Percentiles rank a stretch among this genome's conserved stretches.
Evolutionary conservation across 2,329 filamentous ascomycete species (phyloP).

Genomic region (Amylocarpus encephaloides): DNA sequence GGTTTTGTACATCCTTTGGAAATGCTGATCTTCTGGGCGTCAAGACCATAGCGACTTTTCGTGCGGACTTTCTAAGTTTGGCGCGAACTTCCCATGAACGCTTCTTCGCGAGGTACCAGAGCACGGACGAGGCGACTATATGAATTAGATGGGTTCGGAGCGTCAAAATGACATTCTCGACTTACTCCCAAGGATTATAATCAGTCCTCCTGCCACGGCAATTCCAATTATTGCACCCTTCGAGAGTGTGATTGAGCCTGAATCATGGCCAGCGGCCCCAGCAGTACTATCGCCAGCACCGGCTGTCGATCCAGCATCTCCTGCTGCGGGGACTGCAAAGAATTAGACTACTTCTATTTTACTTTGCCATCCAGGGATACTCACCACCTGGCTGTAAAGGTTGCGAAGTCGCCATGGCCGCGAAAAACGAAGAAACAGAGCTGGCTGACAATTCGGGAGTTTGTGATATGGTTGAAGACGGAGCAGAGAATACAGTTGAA

Average conservation of each 20-base stretch:
- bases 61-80: conserved; percentile 62
- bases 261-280: conserved; percentile 59
- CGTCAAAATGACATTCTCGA: conserved; percentile 3
- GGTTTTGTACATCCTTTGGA: conserved; percentile 48
- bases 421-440: conserved; percentile 27
- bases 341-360: not conserved
- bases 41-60: conserved; percentile 53
- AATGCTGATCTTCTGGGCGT: conserved; percentile 58
- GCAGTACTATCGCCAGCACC: conserved; percentile 45
- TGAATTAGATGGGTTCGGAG: conserved; percentile 1
- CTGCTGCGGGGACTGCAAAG: conserved; percentile 19
- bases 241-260: conserved; percentile 56
- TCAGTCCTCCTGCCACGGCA: conserved; percentile 61
- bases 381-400: conserved; percentile 27
- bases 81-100: conserved; percentile 75
- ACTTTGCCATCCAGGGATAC: not conserved
- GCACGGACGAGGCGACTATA: conserved; percentile 41
- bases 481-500: conserved; percentile 11
- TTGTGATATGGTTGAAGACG: conserved; percentile 19
- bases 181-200: conserved; percentile 65
- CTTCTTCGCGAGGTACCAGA: conserved; percentile 80
- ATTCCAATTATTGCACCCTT: conserved; percentile 68
- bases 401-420: conserved; percentile 25
- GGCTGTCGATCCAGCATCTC: conserved; percentile 32
- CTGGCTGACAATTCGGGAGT: conserved; percentile 31